Evolutionary conservation across 352 stramenopile species (phyloP), one percentile per base, ranked within the genome.

Genomic region (Pythium sukuiense): DNA sequence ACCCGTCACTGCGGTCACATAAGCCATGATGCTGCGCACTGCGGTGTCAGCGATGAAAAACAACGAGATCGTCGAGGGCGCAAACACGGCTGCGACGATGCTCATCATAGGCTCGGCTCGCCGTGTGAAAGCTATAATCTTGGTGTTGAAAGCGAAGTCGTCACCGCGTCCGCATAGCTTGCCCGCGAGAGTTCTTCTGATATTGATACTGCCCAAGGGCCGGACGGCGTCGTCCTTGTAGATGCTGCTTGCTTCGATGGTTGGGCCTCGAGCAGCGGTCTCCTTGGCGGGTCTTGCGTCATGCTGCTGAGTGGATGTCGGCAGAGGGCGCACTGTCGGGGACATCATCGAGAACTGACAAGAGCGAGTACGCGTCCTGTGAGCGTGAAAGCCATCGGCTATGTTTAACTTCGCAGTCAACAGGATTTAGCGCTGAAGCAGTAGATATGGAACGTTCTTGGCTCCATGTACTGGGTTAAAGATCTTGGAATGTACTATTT

Each of bases 81-180:
- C 33, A 27, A 60, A 63, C 16, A 63, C 32, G 2, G 32, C 20
- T 2, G 55, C 55, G 3, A 63, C 24, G 2, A 27, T 33, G n/a
- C 60, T 57, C n/a, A 69, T 45, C 2, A 52, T 41, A 20, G 49
- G 46, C 14, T 63, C 63, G 1, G 20, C 33, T 18, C 27, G 30
- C 2, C 56, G 55, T 2, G 63, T 60, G 24, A 63, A 29, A 2
- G 2, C 16, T 41, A 67, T 60, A 29, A 67, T 9, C 13, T 50
- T 50, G 6, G 24, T 26, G 20, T 69, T 69, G 45, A 69, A 69
- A 7, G 46, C 37, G 1, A 26, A 26, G 29, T 69, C 63, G 27
- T 69, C 46, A 8, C 35, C 35, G 7, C 63, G 55, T 27, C 61
- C 61, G 20, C 53, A 61, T 5, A 68, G 61, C 43, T 68, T 68